Base-by-base conservation (phyloP, 1,284 basidiomycete genomes). In the Macrocystidia cucumis region DNA sequence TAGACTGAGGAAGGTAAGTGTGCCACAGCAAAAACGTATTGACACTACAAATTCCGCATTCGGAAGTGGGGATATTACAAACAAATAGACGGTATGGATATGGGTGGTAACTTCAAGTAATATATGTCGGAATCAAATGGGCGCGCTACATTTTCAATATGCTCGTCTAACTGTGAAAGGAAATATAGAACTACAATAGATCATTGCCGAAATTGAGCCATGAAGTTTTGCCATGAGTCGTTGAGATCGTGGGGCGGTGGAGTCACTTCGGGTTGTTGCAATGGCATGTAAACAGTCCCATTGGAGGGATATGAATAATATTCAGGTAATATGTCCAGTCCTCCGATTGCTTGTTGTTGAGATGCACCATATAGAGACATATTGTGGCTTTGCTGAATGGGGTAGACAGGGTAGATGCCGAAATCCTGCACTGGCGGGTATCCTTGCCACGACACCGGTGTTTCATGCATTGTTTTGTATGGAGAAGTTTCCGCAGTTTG, bases 151-250 rank as follows among this genome's bases (percentile, higher is more conserved):
- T n/a, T n/a, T n/a, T n/a, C n/a, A n/a, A n/a, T n/a, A n/a, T n/a
- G n/a, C n/a, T n/a, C n/a, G n/a, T n/a, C n/a, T n/a, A n/a, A n/a
- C n/a, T n/a, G n/a, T n/a, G n/a, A n/a, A n/a, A n/a, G n/a, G n/a
- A n/a, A n/a, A n/a, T 28, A 43, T 55, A 50, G 38, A 58, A 58
- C 40, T 58, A 28, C 5, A 32, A 32, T 5, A 32, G n/a, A n/a
- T n/a, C n/a, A n/a, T n/a, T n/a, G n/a, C n/a, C n/a, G n/a, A 18
- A 30, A 30, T 18, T 30, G 69, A 9, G 66, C 56, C 45, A 68
- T 54, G 27, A 74, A 62, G 43, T 65, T 69, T 29, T 68, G 59
- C 71, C 71, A 74, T n/a, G 69, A 62, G 38, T 64, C 60, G 37
- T 55, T 55, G 22, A 65, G 45, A 47, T 67, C 65, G 9, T 59